Percentiles rank a stretch among this genome's conserved stretches.
Evolutionary conservation across 2,329 filamentous ascomycete species (phyloP).

Genomic region (Penicillium rolfsii): DNA sequence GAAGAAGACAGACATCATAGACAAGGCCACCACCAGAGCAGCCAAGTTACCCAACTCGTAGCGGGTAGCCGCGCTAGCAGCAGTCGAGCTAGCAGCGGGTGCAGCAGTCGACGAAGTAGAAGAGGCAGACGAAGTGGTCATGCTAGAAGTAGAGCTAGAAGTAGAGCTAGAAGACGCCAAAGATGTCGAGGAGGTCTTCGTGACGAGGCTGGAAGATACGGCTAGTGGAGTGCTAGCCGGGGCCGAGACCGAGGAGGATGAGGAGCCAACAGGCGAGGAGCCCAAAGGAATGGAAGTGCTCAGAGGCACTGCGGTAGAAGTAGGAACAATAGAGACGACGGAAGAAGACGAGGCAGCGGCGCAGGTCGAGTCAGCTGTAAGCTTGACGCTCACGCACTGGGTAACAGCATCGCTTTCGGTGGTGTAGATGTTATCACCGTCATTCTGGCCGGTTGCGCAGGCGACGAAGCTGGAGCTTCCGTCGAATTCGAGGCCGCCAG

Average conservation of each 20-base stretch:
- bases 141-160: background rate
- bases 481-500: constrained; percentile 55
- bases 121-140: background rate
- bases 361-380: constrained; percentile 35
- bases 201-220: background rate
- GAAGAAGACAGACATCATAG: background rate
- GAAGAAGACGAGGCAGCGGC: constrained; percentile 1
- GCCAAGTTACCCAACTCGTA: background rate
- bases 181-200: background rate
- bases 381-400: constrained; percentile 30
- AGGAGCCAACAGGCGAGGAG: background rate
- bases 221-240: background rate
- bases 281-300: background rate
- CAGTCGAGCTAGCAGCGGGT: background rate
- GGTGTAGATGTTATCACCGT: constrained; percentile 40
- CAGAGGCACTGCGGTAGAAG: background rate
- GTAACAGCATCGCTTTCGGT: constrained; percentile 24
- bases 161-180: background rate
- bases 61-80: background rate
- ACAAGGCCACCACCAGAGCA: background rate
- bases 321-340: background rate
- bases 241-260: background rate
- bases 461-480: constrained; percentile 58
- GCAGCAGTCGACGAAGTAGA: constrained; percentile 1
- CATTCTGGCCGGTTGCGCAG: constrained; percentile 53